A percentile compares a stretch with the other conserved stretches of the same genome.
Conservation (phyloP, 331 rosid species). For the Pyracantha coccinea region DNA sequence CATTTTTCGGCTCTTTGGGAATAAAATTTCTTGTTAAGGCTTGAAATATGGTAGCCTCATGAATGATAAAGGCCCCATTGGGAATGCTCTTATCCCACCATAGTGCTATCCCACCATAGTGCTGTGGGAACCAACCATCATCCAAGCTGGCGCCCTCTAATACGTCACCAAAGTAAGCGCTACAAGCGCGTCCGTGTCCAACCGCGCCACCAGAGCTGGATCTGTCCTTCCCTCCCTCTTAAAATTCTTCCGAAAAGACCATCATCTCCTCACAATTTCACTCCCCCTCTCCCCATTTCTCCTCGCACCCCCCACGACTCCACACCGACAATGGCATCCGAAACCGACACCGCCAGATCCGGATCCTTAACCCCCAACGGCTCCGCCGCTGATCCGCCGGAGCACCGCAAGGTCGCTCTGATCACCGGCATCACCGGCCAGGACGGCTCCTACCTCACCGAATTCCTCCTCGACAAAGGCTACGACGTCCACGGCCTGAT, state of each 20-base stretch:
- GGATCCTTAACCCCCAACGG: constrained; percentile 30
- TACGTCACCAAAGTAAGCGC: background rate
- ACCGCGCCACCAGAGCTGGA: background rate
- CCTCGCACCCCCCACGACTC: background rate
- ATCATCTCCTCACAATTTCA: background rate
- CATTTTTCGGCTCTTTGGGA: no score
- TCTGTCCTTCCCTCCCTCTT: background rate
- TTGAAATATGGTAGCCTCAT: no score
- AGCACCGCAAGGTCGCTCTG: constrained; percentile 52
- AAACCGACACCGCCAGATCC: constrained; percentile 29
- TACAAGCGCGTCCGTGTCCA: constrained; percentile 8
- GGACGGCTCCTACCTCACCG: constrained; percentile 95
- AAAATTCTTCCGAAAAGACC: background rate
- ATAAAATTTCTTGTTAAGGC: no score
- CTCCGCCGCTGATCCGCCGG: background rate
- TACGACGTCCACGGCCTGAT: constrained; percentile 93
- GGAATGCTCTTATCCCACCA: background rate
- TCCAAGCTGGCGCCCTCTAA: background rate
- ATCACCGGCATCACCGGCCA: constrained; percentile 96
- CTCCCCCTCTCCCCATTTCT: background rate
- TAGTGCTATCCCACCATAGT: background rate
- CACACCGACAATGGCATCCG: constrained; percentile 38
- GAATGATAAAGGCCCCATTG: no score
- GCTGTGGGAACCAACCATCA: background rate
- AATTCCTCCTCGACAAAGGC: constrained; percentile 72